Conservation (phyloP, 2,329 filamentous ascomycete genomes). For the Kalmusia sp. region DNA sequence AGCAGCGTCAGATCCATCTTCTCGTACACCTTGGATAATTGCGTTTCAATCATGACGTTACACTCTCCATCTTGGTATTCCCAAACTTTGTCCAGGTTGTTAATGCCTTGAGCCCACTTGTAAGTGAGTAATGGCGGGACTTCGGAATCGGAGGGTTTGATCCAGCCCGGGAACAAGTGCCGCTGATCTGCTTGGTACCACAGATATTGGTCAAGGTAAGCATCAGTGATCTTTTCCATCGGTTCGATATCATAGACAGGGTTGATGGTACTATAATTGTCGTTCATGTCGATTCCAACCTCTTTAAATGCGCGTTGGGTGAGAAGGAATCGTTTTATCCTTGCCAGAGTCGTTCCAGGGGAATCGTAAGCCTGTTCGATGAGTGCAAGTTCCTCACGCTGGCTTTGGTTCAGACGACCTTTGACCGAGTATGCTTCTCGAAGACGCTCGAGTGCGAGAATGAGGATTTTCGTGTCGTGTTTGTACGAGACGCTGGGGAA, state of each 20-base stretch:
- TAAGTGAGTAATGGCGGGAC: conserved; percentile 93
- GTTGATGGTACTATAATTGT: conserved; percentile 99
- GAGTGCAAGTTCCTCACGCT: conserved; percentile 92
- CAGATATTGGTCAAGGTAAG: conserved; percentile 96
- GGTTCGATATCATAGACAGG: conserved; percentile 99
- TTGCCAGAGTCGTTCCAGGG: conserved; percentile 90
- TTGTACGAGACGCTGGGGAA: conserved; percentile 99
- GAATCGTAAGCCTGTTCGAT: conserved; percentile 99
- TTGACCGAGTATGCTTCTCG: conserved; percentile 98
- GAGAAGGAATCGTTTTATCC: conserved; percentile 96
- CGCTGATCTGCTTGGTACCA: conserved; percentile 99
- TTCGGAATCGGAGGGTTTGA: conserved; percentile 98
- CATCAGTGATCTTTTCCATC: conserved; percentile 99
- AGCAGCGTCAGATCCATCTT: conserved; percentile 97
- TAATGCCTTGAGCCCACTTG: conserved; percentile 99
- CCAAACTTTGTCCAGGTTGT: conserved; percentile 96
- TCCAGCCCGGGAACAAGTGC: conserved; percentile 97
- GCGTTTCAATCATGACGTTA: conserved; percentile 98
- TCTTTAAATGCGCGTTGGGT: conserved; percentile 99
- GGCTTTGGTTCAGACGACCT: conserved; percentile 93
- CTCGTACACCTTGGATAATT: conserved; percentile 98
- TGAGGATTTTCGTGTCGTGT: conserved; percentile 98
- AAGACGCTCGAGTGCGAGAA: conserved; percentile 89
- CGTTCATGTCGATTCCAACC: conserved; percentile 99
- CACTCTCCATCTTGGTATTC: conserved; percentile 92